Percentiles rank a stretch among this genome's conserved stretches.
phyloP scores from a whole-genome alignment of 2,329 filamentous ascomycete genomes.

The Fusarium proliferatum region DNA sequence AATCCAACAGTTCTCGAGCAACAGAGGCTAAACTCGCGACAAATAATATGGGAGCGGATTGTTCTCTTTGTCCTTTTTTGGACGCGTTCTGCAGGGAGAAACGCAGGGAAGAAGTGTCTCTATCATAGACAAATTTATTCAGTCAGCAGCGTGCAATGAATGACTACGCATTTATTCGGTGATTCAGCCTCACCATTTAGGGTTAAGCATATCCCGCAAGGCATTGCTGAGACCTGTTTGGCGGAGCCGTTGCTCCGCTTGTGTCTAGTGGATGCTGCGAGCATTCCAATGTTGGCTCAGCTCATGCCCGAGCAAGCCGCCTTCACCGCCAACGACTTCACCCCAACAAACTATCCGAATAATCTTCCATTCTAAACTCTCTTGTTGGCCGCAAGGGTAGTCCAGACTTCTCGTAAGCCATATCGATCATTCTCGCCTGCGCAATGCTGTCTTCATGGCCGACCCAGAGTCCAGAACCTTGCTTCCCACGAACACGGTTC shows the following conservation, averaged over 20 bases:
- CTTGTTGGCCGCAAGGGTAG: background rate
- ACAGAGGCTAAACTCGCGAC: rapidly evolving
- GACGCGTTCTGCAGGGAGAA: background rate
- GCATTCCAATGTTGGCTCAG: background rate
- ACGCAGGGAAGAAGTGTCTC: rapidly evolving
- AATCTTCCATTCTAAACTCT: background rate
- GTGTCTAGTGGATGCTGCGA: background rate
- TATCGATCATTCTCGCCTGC: background rate
- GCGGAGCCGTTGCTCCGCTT: background rate
- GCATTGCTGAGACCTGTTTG: background rate
- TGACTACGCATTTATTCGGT: background rate
- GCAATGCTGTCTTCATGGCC: background rate
- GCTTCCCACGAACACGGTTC: background rate
- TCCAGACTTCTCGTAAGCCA: background rate
- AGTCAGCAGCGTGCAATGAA: no score
- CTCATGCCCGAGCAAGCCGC: background rate
- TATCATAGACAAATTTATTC: no score
- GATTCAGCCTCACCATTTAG: background rate
- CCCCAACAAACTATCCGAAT: background rate
- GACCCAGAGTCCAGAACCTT: background rate
- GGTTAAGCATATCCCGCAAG: background rate
- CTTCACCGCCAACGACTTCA: background rate
- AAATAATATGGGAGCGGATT: no score
- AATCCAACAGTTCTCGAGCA: rapidly evolving
- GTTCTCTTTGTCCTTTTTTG: background rate